Conservation (phyloP, 257 asterid species). For the Nicotiana benthamiana region DNA sequence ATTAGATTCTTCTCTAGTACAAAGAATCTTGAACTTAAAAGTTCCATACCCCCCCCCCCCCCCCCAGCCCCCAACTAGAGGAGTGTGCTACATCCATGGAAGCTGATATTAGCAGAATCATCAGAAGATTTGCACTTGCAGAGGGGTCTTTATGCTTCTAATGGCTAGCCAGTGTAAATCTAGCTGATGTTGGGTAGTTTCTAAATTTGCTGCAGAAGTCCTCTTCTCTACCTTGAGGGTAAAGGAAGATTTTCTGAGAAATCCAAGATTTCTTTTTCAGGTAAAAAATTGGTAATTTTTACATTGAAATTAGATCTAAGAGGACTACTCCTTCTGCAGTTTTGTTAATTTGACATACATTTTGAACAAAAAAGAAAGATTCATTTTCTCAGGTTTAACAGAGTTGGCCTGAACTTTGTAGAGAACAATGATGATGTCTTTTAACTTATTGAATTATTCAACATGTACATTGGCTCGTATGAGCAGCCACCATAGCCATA, state of each 20-base stretch:
- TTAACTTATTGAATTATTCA: slow-evolving; percentile 35
- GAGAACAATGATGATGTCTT: slow-evolving; percentile 40
- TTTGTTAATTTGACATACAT: neutral
- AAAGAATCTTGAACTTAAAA: neutral
- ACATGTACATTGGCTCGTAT: slow-evolving; percentile 24
- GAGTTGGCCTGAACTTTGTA: slow-evolving; percentile 5
- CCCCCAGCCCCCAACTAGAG: neutral
- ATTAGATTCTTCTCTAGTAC: slow-evolving; percentile 2
- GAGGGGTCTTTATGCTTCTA: neutral
- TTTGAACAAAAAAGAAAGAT: neutral
- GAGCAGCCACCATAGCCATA: slow-evolving; percentile 32
- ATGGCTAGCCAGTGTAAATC: neutral
- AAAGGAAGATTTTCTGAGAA: neutral
- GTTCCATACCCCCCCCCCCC: no score
- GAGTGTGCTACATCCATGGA: neutral
- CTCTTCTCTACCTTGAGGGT: neutral
- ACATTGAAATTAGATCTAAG: neutral
- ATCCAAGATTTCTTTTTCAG: neutral
- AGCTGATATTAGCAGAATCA: neutral
- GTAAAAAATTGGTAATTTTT: neutral
- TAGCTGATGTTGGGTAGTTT: neutral
- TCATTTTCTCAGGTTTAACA: neutral
- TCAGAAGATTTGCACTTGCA: neutral
- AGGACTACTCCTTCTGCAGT: neutral
- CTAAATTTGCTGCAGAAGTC: neutral